These are phyloP conservation scores for Isabelozyma heimii DNA, from an alignment of 805 yeast genomes.

Conservation along the genomic window DNA sequence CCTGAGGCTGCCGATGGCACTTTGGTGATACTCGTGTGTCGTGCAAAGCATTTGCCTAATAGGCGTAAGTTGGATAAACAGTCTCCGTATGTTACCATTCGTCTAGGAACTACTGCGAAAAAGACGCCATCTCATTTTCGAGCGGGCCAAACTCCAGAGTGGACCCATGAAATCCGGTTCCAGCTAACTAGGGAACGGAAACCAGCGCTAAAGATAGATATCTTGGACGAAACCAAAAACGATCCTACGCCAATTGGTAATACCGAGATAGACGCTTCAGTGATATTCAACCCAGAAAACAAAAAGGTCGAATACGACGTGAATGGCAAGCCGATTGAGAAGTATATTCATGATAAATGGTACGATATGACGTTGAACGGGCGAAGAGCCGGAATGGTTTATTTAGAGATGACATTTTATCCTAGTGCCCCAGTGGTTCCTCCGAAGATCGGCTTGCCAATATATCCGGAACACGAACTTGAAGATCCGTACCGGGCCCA, in stretches of 20 bases:
- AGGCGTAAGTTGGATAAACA: constrained; percentile 86
- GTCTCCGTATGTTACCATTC: constrained; percentile 81
- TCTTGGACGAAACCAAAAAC: constrained; percentile 80
- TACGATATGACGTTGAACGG: constrained; percentile 64
- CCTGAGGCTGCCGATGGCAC: constrained; percentile 48
- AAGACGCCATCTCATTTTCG: constrained; percentile 74
- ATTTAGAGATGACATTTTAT: constrained; percentile 88
- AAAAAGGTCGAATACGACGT: constrained; percentile 29
- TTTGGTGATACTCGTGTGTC: constrained; percentile 70
- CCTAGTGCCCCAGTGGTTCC: constrained; percentile 52
- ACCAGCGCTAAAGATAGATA: constrained; percentile 65
- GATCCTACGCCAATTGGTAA: constrained; percentile 88
- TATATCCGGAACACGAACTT: constrained; percentile 1
- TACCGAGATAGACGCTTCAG: constrained; percentile 71
- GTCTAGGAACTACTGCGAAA: constrained; percentile 79
- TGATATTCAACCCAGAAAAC: constrained; percentile 57
- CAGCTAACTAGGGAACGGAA: constrained; percentile 61
- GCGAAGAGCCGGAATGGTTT: constrained; percentile 83
- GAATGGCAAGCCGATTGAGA: constrained; percentile 35
- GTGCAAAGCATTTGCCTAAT: constrained; percentile 86
- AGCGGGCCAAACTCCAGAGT: constrained; percentile 93
- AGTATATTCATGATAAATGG: constrained; percentile 86
- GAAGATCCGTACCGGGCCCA: neutral
- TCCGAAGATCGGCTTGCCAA: constrained; percentile 23
- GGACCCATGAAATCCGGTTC: constrained; percentile 77